Base-by-base conservation (phyloP, 2,329 filamentous ascomycete genomes). In the Ophiocordyceps unilateralis region DNA sequence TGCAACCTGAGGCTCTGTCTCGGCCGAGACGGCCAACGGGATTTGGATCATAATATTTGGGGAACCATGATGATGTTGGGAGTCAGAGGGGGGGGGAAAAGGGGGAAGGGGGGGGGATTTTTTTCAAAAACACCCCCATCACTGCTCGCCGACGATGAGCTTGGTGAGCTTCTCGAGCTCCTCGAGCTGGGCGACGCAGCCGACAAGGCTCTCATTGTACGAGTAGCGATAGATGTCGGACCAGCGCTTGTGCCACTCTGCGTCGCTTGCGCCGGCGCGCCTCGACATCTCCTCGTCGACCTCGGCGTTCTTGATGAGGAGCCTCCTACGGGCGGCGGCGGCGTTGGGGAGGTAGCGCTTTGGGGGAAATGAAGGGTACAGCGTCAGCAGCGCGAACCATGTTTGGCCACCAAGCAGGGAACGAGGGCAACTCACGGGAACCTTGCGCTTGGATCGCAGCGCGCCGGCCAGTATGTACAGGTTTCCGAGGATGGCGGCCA, bases 391-490 rank as follows among this genome's bases (percentile, higher is more conserved):
- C 32, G n/a, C n/a, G 4, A 2, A 17, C 2, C 9, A 5, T 34
- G 15, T 2, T 5, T 9, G 3, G 6, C 1, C 15, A 17, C 8
- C 17, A 15, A 34, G 32, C 17, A 17, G 15, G 15, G n/a, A 17
- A 7, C n/a, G 14, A 17, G 19, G 30, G 12, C 12, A n/a, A 52
- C 64, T 50, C 52, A 68, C 65, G 5, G 70, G 70, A 2, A 74
- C 68, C 50, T 64, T 66, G 22, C 63, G 58, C 40, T 67, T 60
- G 0, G 67, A 66, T 28, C 69, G 60, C 34, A 78, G 53, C 6
- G 73, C 73, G 0, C 71, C 71, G 0, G 72, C 71, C 1, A 78
- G 59, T 38, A 75, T 64, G 50, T 76, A 77, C 3, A 78, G 51
- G 49, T 76, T 76, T 46, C 70, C 71, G 5, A 78, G 55, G 19